Percentiles rank a stretch among this genome's conserved stretches.
These are phyloP conservation scores for Arthrobotrys entomopaga DNA, from an alignment of 2,329 filamentous ascomycete genomes.

Conservation along the genomic window DNA sequence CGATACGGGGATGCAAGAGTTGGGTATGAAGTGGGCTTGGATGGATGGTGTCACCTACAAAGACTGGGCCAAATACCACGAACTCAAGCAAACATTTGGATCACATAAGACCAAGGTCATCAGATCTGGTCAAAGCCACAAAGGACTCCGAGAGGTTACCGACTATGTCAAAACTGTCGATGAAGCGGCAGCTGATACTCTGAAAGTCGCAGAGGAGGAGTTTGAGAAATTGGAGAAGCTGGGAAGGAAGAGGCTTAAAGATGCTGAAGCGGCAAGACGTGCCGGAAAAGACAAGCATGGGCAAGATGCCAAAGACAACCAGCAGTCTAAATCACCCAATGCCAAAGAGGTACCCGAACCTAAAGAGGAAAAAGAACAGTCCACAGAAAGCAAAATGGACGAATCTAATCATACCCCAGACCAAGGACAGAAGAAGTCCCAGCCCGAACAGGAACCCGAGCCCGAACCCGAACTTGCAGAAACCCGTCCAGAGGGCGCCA, in stretches of 20 bases:
- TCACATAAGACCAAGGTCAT: constrained; percentile 87
- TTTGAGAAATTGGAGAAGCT: constrained; percentile 83
- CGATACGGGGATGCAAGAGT: constrained; percentile 85
- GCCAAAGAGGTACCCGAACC: constrained; percentile 58
- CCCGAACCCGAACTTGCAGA: constrained; percentile 32
- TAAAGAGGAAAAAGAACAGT: constrained; percentile 57
- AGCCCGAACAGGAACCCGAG: constrained; percentile 46
- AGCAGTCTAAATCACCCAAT: constrained; percentile 57
- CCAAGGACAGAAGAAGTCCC: constrained; percentile 51
- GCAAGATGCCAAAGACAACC: constrained; percentile 35
- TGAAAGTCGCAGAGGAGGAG: constrained; percentile 81
- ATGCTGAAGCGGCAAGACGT: constrained; percentile 69
- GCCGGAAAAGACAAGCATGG: constrained; percentile 53
- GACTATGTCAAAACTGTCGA: constrained; percentile 65
- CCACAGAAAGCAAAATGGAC: constrained; percentile 56
- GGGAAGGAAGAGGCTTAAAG: constrained; percentile 81
- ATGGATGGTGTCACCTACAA: constrained; percentile 96
- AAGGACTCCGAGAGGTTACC: constrained; percentile 69
- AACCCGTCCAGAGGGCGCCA: constrained; percentile 20
- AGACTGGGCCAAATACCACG: constrained; percentile 95
- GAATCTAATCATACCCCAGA: constrained; percentile 56
- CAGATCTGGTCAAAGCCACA: constrained; percentile 77
- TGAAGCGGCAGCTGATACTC: constrained; percentile 79
- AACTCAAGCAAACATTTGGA: constrained; percentile 81
- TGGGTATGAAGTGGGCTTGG: constrained; percentile 95